These are phyloP conservation scores for Pythium apleroticum DNA, from an alignment of 352 stramenopile genomes.

Conservation along the genomic window DNA sequence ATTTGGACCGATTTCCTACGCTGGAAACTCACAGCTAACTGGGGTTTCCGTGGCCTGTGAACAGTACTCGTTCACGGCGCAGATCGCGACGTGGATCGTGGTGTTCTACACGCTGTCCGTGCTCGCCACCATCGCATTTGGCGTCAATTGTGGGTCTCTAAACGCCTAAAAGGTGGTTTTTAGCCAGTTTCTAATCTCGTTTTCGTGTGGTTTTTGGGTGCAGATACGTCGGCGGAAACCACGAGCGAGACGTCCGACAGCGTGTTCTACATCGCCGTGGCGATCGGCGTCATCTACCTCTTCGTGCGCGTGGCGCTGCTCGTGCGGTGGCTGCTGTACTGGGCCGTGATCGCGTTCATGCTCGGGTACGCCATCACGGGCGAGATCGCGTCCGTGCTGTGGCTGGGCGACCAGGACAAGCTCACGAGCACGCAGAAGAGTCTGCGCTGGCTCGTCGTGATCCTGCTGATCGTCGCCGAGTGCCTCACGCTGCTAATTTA, in stretches of 20 bases:
- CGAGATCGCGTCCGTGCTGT: slow-evolving; percentile 39
- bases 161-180: background rate
- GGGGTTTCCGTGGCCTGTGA: background rate
- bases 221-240: slow-evolving; percentile 14
- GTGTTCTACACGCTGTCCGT: slow-evolving; percentile 40
- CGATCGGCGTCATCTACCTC: slow-evolving; percentile 56
- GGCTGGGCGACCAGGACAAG: slow-evolving; percentile 29
- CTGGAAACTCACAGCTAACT: too few species aligned
- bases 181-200: background rate
- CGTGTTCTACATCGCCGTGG: slow-evolving; percentile 50
- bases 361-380: slow-evolving; percentile 50
- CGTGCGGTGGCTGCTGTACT: slow-evolving; percentile 86
- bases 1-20: too few species aligned
- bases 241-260: slow-evolving; percentile 34
- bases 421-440: slow-evolving; percentile 33
- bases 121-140: slow-evolving; percentile 34
- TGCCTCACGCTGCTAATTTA: slow-evolving; percentile 45
- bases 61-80: slow-evolving; percentile 36
- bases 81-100: slow-evolving; percentile 39
- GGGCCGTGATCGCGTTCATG: slow-evolving; percentile 65
- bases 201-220: background rate
- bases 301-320: slow-evolving; percentile 72
- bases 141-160: slow-evolving; percentile 27
- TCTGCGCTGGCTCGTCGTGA: slow-evolving; percentile 26
- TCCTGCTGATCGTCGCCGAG: slow-evolving; percentile 40